These are phyloP conservation scores for Chenopodium quinoa DNA, from an alignment of 148 eudicot species.

Conservation along the genomic window DNA sequence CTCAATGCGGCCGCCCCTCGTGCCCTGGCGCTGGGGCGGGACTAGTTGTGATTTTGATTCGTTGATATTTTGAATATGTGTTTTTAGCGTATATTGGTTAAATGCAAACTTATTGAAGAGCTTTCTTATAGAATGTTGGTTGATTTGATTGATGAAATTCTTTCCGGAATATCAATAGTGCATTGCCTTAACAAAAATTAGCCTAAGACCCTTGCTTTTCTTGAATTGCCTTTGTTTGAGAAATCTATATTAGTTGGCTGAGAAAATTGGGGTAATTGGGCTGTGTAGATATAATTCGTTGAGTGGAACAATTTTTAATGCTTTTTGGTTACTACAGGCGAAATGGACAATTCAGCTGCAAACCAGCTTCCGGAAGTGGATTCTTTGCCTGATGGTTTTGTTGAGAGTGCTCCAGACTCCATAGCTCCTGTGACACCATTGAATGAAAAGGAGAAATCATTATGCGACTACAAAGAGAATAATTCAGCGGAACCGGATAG, in stretches of 20 bases:
- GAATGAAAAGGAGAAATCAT: conserved; percentile 33
- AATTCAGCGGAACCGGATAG: conserved; percentile 31
- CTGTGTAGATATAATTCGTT: neutral
- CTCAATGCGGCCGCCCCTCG: too few species aligned
- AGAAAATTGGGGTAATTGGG: neutral
- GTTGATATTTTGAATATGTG: neutral
- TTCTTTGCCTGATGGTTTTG: conserved; percentile 89
- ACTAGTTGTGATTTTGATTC: neutral
- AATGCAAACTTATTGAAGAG: neutral
- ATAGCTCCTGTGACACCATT: conserved; percentile 41
- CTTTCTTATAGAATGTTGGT: neutral
- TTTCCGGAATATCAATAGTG: neutral
- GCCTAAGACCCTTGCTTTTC: neutral
- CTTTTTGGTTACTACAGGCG: conserved; percentile 20
- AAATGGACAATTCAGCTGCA: conserved; percentile 55
- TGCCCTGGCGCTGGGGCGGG: too few species aligned
- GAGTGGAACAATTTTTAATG: neutral
- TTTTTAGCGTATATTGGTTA: neutral
- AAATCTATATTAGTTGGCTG: neutral
- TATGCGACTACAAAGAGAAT: conserved; percentile 38
- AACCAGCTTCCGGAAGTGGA: conserved; percentile 76
- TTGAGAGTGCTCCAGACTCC: conserved; percentile 51
- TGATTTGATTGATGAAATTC: neutral
- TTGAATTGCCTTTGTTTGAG: neutral
- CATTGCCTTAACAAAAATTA: neutral